A percentile compares a stretch with the other conserved stretches of the same genome.
Conservation (phyloP, 257 asterid genomes). For the Forsythia suspensa region DNA sequence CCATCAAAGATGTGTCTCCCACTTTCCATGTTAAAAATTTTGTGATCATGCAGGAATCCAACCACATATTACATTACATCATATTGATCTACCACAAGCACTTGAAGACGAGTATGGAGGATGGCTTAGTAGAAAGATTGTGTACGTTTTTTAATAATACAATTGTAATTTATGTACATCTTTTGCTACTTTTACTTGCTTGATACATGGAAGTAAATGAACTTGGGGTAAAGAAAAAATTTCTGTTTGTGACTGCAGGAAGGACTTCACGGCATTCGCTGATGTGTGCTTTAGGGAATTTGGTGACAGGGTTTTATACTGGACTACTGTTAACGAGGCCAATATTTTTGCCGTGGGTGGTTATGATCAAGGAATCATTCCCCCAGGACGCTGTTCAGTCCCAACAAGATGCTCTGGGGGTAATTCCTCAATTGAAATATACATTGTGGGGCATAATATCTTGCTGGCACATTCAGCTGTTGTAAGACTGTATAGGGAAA, state of each 20-base stretch:
- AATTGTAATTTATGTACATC: background rate
- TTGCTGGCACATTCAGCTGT: slow-evolving; percentile 53
- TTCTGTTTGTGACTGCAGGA: slow-evolving; percentile 31
- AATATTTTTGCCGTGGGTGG: slow-evolving; percentile 47
- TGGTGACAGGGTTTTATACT: slow-evolving; percentile 54
- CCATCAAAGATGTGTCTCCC: background rate
- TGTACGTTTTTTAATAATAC: slow-evolving; percentile 32
- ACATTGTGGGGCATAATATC: slow-evolving; percentile 45
- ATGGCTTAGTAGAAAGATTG: slow-evolving; percentile 49
- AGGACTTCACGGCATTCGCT: slow-evolving; percentile 51
- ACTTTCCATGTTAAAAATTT: background rate
- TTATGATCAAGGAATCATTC: slow-evolving; percentile 34
- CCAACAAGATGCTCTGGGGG: slow-evolving; percentile 29
- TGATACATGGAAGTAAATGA: background rate
- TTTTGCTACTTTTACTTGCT: background rate
- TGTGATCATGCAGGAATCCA: slow-evolving; percentile 40
- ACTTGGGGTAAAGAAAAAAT: too few relatives aligned
- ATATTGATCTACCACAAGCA: slow-evolving; percentile 51
- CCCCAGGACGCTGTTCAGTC: slow-evolving; percentile 55
- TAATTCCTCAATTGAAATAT: slow-evolving; percentile 47
- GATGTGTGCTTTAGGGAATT: slow-evolving; percentile 62
- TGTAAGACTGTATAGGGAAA: slow-evolving; percentile 32
- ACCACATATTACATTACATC: slow-evolving; percentile 51
- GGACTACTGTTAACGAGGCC: slow-evolving; percentile 65
- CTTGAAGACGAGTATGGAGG: slow-evolving; percentile 59